Base-by-base conservation (phyloP, 139 green algal genomes). In the Tetradesmus lagerheimii region DNA sequence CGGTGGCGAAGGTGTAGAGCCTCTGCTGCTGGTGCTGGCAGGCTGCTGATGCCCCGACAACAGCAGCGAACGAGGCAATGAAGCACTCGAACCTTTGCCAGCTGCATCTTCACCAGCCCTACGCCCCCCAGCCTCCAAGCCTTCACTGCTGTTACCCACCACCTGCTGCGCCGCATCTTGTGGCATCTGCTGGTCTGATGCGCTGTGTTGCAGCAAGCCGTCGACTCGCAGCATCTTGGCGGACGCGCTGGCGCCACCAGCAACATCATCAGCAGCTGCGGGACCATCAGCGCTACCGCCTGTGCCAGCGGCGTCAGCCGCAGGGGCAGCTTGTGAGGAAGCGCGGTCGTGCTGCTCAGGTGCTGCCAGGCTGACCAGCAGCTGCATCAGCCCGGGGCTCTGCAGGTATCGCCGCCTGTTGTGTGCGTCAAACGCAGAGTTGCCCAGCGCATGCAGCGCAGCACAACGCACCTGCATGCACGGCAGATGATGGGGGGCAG, bases 391-490 rank as follows among this genome's bases (percentile, higher is more conserved):
- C 15, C 87, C 92, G 0, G 82, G 31, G 0, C 81, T 76, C 18
- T 84, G 77, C 18, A 89, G 91, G 38, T 90, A 95, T 34, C 45
- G 62, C 64, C 39, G 45, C 38, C 45, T 93, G 91, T 93, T 96
- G 96, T 9, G 91, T 53, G 0, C 64, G 67, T 83, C 77, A 80
- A 97, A 97, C 12, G 92, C 93, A 53, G 97, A 92, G 89, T 93
- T 95, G 50, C 95, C 94, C 3, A 97, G 83, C 0, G 95, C 92
- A 53, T 95, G 88, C 80, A 98, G 93, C 1, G 94, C 92, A 14
- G 91, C 86, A 16, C 88, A 89, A 12, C 92, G 92, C 74, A 95
- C 93, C 37, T 83, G 71, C n/a, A n/a, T 3, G 45, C 18, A 15
- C 12, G 15, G 75, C 41, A 74, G 27, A 53, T 29, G 18, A 29